Percentiles rank a stretch among this genome's conserved stretches.
phyloP scores from a whole-genome alignment of 768 basidiomycete species.

The Fistulinella prunicolor region DNA sequence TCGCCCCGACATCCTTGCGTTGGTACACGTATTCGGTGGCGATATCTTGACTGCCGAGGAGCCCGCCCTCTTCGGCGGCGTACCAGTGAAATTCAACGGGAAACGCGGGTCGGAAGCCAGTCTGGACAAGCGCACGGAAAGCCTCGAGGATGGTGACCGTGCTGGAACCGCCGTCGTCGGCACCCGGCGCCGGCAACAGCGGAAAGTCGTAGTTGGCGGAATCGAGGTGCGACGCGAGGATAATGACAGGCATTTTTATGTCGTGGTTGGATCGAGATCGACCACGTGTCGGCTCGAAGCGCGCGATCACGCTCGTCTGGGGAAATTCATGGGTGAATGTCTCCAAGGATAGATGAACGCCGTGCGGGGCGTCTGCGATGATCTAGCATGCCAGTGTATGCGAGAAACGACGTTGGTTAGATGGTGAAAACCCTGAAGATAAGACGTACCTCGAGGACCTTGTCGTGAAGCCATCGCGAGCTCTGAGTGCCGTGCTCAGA shows the following conservation, averaged over 20 bases:
- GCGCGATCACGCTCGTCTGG: constrained; percentile 23
- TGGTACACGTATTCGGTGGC: constrained; percentile 46
- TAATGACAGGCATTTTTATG: constrained; percentile 27
- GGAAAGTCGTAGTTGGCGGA: constrained; percentile 41
- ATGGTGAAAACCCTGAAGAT: no score
- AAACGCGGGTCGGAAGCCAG: constrained; percentile 63
- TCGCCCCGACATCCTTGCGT: constrained; percentile 46
- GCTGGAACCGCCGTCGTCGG: constrained; percentile 57
- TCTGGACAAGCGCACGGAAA: constrained; percentile 65
- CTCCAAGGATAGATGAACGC: constrained; percentile 19
- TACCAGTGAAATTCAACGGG: constrained; percentile 85
- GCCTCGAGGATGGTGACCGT: constrained; percentile 78
- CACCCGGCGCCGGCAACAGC: constrained; percentile 45
- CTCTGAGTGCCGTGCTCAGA: constrained; percentile 38
- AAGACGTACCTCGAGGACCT: constrained; percentile 8
- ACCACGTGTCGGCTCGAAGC: constrained; percentile 19
- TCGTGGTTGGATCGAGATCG: not conserved
- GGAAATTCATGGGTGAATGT: constrained; percentile 23
- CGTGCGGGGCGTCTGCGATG: constrained; percentile 5
- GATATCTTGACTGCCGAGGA: constrained; percentile 42
- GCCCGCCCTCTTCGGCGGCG: constrained; percentile 57
- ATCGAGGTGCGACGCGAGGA: constrained; percentile 44
- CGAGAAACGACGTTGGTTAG: no score
- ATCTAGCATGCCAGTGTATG: constrained; percentile 12
- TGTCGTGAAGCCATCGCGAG: constrained; percentile 36